These are phyloP conservation scores for Hanseniaspora clermontiae DNA, from an alignment of 805 yeast species.

Conservation along the genomic window DNA sequence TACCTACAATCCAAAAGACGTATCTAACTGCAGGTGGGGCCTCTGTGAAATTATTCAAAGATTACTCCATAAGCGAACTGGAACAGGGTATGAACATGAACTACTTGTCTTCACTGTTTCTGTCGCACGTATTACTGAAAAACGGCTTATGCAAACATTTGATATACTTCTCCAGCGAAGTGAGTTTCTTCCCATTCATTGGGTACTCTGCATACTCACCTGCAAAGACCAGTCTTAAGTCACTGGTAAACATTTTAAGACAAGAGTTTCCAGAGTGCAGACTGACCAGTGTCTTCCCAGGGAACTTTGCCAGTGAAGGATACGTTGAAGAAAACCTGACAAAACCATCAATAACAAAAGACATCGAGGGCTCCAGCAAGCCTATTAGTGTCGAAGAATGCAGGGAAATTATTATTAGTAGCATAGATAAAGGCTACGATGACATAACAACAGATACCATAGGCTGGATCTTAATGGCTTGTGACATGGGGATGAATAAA, in stretches of 20 bases:
- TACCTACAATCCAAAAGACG: neutral
- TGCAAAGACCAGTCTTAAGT: constrained; percentile 64
- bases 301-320: constrained; percentile 85
- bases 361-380: constrained; percentile 72
- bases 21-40: constrained; percentile 84
- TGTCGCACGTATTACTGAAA: constrained; percentile 50
- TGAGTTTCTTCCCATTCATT: constrained; percentile 74
- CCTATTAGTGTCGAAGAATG: constrained; percentile 59
- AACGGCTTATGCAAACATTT: constrained; percentile 36
- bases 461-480: constrained; percentile 66
- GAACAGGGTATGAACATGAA: constrained; percentile 52
- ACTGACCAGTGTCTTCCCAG: constrained; percentile 71
- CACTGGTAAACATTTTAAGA: constrained; percentile 63
- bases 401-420: constrained; percentile 44
- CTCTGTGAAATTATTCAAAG: constrained; percentile 62
- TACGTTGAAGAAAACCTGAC: constrained; percentile 64
- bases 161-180: constrained; percentile 59
- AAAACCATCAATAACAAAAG: constrained; percentile 71
- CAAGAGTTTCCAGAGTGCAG: constrained; percentile 70
- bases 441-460: constrained; percentile 70
- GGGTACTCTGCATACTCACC: constrained; percentile 93
- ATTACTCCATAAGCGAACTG: constrained; percentile 47
- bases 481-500: constrained; percentile 60
- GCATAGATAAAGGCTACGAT: constrained; percentile 52
- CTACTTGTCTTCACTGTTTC: constrained; percentile 58